Evolutionary conservation across 2,329 filamentous ascomycete genomes (phyloP), one percentile per base, ranked within the genome.

Genomic region (Balansia obtecta): DNA sequence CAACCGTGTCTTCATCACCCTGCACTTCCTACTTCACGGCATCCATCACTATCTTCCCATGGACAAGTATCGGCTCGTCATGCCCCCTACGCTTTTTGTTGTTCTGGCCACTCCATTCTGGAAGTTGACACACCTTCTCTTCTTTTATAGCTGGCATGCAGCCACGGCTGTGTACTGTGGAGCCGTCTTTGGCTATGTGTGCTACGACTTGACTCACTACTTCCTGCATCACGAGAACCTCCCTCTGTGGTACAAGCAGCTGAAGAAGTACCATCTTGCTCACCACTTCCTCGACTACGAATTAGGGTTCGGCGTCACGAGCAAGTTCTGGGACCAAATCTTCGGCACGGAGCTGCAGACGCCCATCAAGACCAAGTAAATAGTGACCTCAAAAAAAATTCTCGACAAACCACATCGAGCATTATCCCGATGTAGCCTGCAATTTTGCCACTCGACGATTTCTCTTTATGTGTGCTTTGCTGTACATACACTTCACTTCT

Each of bases 21-120:
- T 85, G 18, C 93, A 98, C 66, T 98, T 98, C 71, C 71, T 96
- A 40, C 85, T 98, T 27, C 93, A 98, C 61, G 93, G 93, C 55
- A 88, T 98, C 55, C 93, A 98, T 64, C 93, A 98, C 69, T 98
- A 97, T 68, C 79, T 98, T 4, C 93, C 93, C n/a, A 97, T 98
- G 93, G 93, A 98, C 71, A 91, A 85, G 63, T 91, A 95, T 61
- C 84, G 93, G 53, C 83, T 98, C 10, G 93, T 98, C 56, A 97
- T 98, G 93, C 93, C 93, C 1, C 93, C 93, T 0, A 80, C 88
- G 0, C 75, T 98, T 3, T 97, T 98, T 64, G 55, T 91, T 22
- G 76, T 79, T 12, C 82, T 98, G 18, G 91, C 91, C 6, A 76
- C 79, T 0, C 93, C 93, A 0, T 97, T 97, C 73, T 98, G 88